These are phyloP conservation scores for Trypanosomatidae sp. DNA, from an alignment of 208 protist genomes.

Conservation along the genomic window DNA sequence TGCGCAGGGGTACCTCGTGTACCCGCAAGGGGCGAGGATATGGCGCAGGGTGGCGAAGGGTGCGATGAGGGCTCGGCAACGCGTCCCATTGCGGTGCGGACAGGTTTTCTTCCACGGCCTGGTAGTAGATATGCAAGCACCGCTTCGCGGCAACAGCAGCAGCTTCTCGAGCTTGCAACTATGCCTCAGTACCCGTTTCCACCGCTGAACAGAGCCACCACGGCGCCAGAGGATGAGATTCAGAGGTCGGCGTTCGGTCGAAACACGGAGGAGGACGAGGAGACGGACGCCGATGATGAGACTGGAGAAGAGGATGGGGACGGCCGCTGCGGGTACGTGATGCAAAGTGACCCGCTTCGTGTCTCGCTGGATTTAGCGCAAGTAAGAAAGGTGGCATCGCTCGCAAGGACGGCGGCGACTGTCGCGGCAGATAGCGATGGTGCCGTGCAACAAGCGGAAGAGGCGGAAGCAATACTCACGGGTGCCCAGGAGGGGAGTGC, in stretches of 20 bases:
- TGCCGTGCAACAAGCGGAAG: neutral
- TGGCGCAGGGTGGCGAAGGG: neutral
- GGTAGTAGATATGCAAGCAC: neutral
- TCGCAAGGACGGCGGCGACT: neutral
- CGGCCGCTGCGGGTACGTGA: neutral
- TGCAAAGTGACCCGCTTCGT: constrained; percentile 10
- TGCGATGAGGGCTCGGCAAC: neutral
- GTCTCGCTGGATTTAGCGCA: constrained; percentile 3
- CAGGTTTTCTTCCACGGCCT: neutral
- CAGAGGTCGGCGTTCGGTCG: neutral
- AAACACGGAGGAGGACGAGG: constrained; percentile 4
- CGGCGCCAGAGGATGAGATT: neutral
- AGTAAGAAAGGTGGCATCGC: neutral
- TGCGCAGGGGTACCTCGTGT: neutral
- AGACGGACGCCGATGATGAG: constrained; percentile 3
- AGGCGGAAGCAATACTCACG: neutral
- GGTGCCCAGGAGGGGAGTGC: neutral
- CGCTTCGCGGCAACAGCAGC: neutral
- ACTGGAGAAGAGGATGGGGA: neutral
- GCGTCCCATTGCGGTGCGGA: neutral
- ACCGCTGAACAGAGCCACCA: neutral
- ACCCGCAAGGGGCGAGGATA: neutral
- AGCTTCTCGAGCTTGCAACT: neutral
- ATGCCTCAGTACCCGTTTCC: neutral
- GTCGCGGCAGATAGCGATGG: neutral